Evolutionary conservation across 2,329 filamentous ascomycete species (phyloP).

Genomic region (Lasiodiplodia theobromae): DNA sequence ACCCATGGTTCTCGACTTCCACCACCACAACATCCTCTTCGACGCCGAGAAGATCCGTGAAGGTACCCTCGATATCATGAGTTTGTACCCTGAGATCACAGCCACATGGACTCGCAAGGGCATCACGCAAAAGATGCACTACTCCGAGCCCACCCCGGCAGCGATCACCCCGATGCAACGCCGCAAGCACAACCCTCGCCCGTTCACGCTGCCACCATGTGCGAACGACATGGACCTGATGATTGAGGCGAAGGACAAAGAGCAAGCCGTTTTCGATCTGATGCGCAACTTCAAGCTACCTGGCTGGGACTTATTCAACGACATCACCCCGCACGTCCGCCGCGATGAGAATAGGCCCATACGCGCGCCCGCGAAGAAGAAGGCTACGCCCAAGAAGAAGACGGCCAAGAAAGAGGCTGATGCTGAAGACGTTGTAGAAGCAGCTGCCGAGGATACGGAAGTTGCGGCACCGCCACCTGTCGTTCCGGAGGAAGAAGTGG

Average conservation of each 20-base stretch:
- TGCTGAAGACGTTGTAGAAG: constrained; percentile 48
- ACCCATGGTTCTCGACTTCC: constrained; percentile 88
- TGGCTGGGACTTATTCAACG: constrained; percentile 76
- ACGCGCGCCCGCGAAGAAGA: constrained; percentile 47
- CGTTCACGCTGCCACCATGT: constrained; percentile 82
- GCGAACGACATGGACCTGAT: constrained; percentile 89
- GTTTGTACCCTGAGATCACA: constrained; percentile 76
- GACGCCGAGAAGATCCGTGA: constrained; percentile 76
- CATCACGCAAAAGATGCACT: constrained; percentile 96
- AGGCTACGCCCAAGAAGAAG: constrained; percentile 54
- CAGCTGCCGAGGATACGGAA: constrained; percentile 49
- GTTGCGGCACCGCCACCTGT: constrained; percentile 42
- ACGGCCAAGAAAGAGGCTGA: constrained; percentile 45
- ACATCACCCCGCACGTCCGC: constrained; percentile 78
- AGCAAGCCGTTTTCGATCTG: constrained; percentile 92
- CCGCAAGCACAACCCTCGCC: constrained; percentile 84
- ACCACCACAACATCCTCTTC: constrained; percentile 95
- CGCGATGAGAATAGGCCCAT: constrained; percentile 72
- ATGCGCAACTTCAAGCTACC: constrained; percentile 89
- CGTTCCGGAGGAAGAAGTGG: constrained; percentile 72
- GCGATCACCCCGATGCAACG: constrained; percentile 80
- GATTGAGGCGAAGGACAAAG: constrained; percentile 99
- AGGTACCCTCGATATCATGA: constrained; percentile 81
- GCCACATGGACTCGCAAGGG: constrained; percentile 84
- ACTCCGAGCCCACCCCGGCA: constrained; percentile 80